A percentile compares a stretch with the other conserved stretches of the same genome.
Evolutionary conservation across 179 eudicot species (phyloP).

Genomic region (Kewa caespitosa): DNA sequence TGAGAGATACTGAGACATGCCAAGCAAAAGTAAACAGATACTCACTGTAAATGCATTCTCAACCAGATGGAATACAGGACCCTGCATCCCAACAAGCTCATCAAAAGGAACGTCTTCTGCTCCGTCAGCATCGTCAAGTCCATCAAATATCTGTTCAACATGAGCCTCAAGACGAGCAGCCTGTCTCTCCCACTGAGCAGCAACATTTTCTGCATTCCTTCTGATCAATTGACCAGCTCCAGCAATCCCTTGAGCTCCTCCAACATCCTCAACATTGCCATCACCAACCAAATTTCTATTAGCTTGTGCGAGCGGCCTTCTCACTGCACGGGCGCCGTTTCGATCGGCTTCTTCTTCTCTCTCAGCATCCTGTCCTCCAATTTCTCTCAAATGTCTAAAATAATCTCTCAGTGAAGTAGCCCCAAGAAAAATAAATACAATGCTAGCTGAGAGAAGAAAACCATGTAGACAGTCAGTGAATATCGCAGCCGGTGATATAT

Average conservation of each 20-base stretch:
- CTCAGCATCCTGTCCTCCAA: conserved; percentile 86
- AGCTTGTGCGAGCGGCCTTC: conserved; percentile 72
- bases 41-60: conserved; percentile 98
- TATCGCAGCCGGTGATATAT: conserved; percentile 64
- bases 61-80: conserved; percentile 95
- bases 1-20: background rate
- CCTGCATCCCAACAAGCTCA: conserved; percentile 99
- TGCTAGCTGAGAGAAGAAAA: conserved; percentile 97
- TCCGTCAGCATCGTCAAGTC: conserved; percentile 95
- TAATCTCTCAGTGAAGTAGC: conserved; percentile 97
- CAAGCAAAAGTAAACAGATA: conserved; percentile 14
- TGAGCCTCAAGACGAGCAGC: conserved; percentile 99
- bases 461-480: conserved; percentile 97
- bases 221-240: conserved; percentile 89
- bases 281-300: conserved; percentile 74
- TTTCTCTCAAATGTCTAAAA: conserved; percentile 84
- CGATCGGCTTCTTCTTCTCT: conserved; percentile 93
- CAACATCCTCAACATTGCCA: conserved; percentile 76
- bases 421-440: conserved; percentile 92
- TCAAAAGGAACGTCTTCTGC: conserved; percentile 99
- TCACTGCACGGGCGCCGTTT: conserved; percentile 88
- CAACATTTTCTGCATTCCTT: conserved; percentile 94
- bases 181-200: conserved; percentile 96
- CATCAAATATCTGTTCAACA: conserved; percentile 99
- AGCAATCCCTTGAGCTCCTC: conserved; percentile 80